Base-by-base conservation (phyloP, 2,329 filamentous ascomycete species). In the Ascochyta lentis region DNA sequence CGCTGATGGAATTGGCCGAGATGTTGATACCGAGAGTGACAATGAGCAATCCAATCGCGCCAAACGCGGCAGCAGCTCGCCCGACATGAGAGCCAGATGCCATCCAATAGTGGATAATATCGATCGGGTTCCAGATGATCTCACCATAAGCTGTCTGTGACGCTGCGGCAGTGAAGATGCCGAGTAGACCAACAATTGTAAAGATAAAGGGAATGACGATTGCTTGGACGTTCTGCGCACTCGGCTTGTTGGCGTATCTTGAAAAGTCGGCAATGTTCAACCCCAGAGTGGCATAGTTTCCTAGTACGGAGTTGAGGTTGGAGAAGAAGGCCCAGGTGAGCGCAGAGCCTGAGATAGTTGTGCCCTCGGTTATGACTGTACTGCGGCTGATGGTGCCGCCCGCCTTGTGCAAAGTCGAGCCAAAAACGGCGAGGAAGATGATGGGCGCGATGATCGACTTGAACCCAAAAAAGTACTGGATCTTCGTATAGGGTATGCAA, bases 231-330 rank as follows among this genome's bases (percentile, higher is more conserved):
- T 77, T 68, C 33, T 69, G 65, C 38, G 60, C 65, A 33, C 73
- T 74, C 70, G 42, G 70, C 65, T 26, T 66, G 37, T 68, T 67
- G 7, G 76, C 67, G 48, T 78, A 79, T 37, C 77, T 69, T 4
- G 75, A 74, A 59, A 78, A 79, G 59, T 79, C 77, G 29, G 70
- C 74, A n/a, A 71, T 69, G 58, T 75, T 76, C 6, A 68, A 52
- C 37, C 65, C 66, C 19, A 71, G 45, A 15, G 67, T 69, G 13
- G 65, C 61, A 37, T 69, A 71, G 44, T 71, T 69, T 22, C 68
- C 68, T 33, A 70, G 49, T 4, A 69, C 66, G 26, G 59, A 61
- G 50, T 69, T 67, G 35, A 69, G 56, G 33, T 69, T 62, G 27
- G 44, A 34, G 44, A 66, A 66, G 43, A 65, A 65, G 6, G 67